Conservation (phyloP, 202 grass and related monocot species). For the Carex arenaria region DNA sequence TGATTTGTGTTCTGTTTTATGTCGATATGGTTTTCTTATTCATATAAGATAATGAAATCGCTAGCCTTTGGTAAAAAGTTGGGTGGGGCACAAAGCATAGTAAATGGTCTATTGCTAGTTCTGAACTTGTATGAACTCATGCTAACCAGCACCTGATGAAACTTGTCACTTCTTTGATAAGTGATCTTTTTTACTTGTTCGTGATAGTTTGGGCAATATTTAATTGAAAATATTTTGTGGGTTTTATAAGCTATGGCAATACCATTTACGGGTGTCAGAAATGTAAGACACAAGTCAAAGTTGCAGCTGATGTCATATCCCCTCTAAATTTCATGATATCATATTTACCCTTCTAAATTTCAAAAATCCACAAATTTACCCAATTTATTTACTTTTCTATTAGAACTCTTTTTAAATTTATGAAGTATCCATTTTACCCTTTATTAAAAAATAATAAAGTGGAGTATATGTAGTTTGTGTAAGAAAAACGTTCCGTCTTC, state of each 20-base stretch:
- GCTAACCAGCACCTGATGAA: neutral
- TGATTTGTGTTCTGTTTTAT: neutral
- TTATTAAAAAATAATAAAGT: too few relatives aligned
- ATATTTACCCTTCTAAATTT: too few relatives aligned
- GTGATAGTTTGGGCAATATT: neutral
- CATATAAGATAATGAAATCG: neutral
- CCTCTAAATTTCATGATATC: too few relatives aligned
- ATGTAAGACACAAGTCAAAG: neutral
- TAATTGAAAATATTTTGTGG: neutral
- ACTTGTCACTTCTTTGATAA: neutral
- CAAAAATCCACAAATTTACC: too few relatives aligned
- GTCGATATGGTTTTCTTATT: neutral
- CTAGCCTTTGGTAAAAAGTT: neutral
- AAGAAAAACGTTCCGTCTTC: too few relatives aligned
- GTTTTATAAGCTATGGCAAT: neutral
- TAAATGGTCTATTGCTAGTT: neutral
- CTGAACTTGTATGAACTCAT: neutral
- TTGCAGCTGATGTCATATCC: neutral
- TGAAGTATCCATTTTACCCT: too few relatives aligned
- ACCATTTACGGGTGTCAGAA: neutral
- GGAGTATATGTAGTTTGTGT: too few relatives aligned
- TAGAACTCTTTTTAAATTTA: too few relatives aligned
- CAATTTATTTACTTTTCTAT: too few relatives aligned
- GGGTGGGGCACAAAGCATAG: neutral
- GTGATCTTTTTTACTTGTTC: neutral